These are phyloP conservation scores for Fomitiporia mediterranea DNA, from an alignment of 1,284 basidiomycete genomes.

Conservation along the genomic window DNA sequence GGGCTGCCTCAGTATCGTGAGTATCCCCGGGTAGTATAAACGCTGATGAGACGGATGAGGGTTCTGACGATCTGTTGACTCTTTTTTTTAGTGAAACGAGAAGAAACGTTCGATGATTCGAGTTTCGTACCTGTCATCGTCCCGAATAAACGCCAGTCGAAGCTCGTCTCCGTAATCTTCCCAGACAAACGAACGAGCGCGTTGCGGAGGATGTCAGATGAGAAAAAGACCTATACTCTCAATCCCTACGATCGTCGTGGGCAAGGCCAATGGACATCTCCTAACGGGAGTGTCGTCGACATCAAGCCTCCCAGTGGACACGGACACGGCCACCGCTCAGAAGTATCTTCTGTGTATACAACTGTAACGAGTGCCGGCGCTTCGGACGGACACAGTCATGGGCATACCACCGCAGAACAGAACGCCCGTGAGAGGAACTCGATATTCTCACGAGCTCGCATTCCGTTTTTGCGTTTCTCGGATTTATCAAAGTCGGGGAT, in stretches of 20 bases:
- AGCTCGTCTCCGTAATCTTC: conserved; percentile 11
- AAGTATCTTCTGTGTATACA: neutral
- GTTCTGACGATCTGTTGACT: neutral
- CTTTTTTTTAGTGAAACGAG: conserved; percentile 9
- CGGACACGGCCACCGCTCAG: neutral
- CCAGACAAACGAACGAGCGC: conserved; percentile 12
- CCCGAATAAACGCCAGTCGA: neutral
- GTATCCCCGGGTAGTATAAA: neutral
- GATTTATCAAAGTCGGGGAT: neutral
- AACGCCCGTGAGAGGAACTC: neutral
- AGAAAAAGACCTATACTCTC: neutral
- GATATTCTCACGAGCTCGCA: neutral
- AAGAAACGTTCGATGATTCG: conserved; percentile 16
- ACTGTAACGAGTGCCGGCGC: neutral
- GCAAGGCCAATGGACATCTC: neutral
- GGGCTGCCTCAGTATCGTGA: conserved; percentile 24
- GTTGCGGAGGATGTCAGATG: neutral
- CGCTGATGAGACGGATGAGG: neutral
- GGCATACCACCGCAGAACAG: no score
- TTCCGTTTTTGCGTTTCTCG: conserved; percentile 2
- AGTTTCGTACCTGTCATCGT: conserved; percentile 14
- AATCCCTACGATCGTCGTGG: neutral
- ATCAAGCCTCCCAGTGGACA: conserved; percentile 4
- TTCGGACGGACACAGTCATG: neutral
- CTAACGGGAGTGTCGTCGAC: conserved; percentile 2